phyloP scores from a whole-genome alignment of 441 rosid genomes.

The Pelargonium cotyledonis region DNA sequence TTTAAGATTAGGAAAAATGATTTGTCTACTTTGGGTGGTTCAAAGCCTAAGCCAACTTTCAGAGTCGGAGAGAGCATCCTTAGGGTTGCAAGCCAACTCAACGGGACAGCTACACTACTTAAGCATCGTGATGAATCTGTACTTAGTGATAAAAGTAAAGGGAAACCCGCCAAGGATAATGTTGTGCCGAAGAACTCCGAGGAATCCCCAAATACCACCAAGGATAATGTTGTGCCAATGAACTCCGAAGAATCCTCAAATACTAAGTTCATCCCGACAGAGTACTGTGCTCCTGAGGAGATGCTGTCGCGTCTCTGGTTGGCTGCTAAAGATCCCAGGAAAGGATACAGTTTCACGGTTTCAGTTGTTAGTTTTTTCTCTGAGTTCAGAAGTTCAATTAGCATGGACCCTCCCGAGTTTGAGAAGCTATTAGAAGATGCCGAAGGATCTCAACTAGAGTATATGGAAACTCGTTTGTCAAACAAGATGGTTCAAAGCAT shows the following conservation, averaged over 20 bases:
- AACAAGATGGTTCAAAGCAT: conserved; percentile 18
- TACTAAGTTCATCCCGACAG: conserved; percentile 15
- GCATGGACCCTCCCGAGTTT: conserved; percentile 20
- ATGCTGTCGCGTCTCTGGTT: conserved; percentile 32
- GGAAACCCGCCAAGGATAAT: background rate
- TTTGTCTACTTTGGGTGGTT: conserved; percentile 15
- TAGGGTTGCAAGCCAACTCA: conserved; percentile 58
- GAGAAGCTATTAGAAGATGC: conserved; percentile 17
- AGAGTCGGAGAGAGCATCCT: conserved; percentile 61
- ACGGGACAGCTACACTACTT: conserved; percentile 33
- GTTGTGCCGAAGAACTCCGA: conserved; percentile 15
- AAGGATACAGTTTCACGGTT: conserved; percentile 19
- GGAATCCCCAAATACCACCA: conserved; percentile 16
- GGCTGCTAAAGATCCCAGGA: conserved; percentile 33
- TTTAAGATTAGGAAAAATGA: conserved; percentile 27
- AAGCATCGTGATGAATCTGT: conserved; percentile 22
- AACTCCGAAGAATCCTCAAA: conserved; percentile 24
- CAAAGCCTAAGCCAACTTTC: conserved; percentile 30
- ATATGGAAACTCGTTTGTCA: conserved; percentile 22
- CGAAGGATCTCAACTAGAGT: conserved; percentile 21
- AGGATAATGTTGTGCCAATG: conserved; percentile 7
- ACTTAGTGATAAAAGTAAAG: background rate
- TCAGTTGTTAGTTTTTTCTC: conserved; percentile 32
- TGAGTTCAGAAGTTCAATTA: conserved; percentile 38
- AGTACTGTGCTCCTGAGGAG: conserved; percentile 31